Percentiles rank a stretch among this genome's conserved stretches.
These are phyloP conservation scores for Botrytis aclada DNA, from an alignment of 2,329 filamentous ascomycete genomes.

Conservation along the genomic window DNA sequence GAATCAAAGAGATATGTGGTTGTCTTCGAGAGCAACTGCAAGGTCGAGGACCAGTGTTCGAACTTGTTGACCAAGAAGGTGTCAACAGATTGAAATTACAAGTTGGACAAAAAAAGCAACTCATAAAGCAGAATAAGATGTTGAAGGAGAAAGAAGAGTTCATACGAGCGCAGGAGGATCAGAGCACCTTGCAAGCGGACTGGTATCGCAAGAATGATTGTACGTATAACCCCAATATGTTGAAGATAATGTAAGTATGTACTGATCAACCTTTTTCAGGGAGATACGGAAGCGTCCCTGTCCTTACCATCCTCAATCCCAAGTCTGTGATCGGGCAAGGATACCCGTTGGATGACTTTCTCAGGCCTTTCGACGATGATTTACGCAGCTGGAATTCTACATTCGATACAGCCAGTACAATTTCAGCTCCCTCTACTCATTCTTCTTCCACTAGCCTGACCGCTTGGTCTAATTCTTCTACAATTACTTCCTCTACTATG, in stretches of 20 bases:
- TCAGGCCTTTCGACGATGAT: not conserved
- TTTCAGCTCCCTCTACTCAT: not conserved
- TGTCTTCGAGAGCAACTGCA: not conserved
- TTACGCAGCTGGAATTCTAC: not conserved
- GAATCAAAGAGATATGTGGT: not conserved
- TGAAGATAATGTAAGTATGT: not conserved
- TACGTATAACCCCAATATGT: not conserved
- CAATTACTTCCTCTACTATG: not conserved
- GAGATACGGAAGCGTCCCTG: not conserved
- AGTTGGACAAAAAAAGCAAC: not conserved
- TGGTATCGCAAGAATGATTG: constrained; percentile 13
- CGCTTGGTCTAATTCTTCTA: not conserved
- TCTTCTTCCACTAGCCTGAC: not conserved
- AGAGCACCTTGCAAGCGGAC: not conserved
- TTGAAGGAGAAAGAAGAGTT: not conserved
- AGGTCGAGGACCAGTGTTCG: not conserved
- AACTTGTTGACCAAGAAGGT: not conserved
- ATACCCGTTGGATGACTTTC: constrained; percentile 2
- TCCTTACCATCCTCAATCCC: not conserved
- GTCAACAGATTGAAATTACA: not conserved
- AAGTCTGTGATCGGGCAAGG: constrained; percentile 2
- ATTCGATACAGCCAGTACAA: not conserved
- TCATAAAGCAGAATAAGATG: not conserved
- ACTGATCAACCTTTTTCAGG: not conserved
- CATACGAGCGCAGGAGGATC: not conserved